These are phyloP conservation scores for Pseudonitzschia multistriata DNA, from an alignment of 108 stramenopile species.

Conservation along the genomic window DNA sequence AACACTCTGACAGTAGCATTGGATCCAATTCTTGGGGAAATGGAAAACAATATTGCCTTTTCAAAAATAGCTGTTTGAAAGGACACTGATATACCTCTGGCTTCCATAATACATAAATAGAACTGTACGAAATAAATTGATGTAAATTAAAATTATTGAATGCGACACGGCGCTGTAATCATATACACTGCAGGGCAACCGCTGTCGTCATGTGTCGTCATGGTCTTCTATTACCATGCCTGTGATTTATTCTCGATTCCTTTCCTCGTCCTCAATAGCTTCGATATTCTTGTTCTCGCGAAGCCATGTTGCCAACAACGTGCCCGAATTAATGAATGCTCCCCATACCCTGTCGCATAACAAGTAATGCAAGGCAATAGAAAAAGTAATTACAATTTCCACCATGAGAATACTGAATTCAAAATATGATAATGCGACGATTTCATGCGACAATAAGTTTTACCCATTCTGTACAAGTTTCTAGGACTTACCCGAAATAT, in stretches of 20 bases:
- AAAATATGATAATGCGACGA: too few species aligned
- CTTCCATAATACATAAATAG: too few species aligned
- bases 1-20: slow-evolving; percentile 65
- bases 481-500: slow-evolving; percentile 13
- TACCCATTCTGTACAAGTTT: too few species aligned
- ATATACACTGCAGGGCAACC: too few species aligned
- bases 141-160: too few species aligned
- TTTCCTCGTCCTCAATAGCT: not conserved
- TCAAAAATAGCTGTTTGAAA: not conserved
- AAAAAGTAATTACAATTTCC: too few species aligned
- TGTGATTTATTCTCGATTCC: not conserved
- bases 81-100: not conserved
- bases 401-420: too few species aligned
- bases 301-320: slow-evolving; percentile 53
- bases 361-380: too few species aligned
- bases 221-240: not conserved
- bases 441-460: too few species aligned
- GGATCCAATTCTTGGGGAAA: slow-evolving; percentile 70
- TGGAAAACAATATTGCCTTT: slow-evolving; percentile 37
- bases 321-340: slow-evolving; percentile 42
- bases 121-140: too few species aligned
- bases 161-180: too few species aligned
- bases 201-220: not conserved
- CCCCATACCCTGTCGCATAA: slow-evolving; percentile 53
- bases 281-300: slow-evolving; percentile 49